These are phyloP conservation scores for Hydrangea macrophylla DNA, from an alignment of 148 eudicot species.

Conservation along the genomic window DNA sequence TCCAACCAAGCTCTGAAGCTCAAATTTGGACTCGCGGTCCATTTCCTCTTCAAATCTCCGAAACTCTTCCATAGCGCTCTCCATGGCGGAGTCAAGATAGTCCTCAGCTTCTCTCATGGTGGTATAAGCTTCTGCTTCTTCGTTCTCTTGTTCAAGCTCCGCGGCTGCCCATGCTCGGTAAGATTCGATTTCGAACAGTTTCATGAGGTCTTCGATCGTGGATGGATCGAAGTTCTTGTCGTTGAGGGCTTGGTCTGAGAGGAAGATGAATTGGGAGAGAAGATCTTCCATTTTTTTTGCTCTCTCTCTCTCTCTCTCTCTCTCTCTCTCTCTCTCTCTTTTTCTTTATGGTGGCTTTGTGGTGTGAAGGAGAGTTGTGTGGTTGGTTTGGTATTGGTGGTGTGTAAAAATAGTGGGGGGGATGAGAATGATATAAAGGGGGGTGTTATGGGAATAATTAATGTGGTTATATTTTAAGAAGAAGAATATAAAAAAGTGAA, in stretches of 20 bases:
- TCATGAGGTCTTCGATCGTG: constrained; percentile 58
- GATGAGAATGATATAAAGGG: neutral
- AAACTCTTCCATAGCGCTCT: constrained; percentile 72
- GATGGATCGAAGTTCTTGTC: constrained; percentile 73
- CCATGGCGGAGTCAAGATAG: constrained; percentile 61
- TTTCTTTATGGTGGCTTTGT: neutral
- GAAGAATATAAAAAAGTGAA: neutral
- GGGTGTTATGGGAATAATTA: neutral
- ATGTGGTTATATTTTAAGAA: neutral
- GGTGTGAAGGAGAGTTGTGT: neutral
- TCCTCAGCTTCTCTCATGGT: constrained; percentile 50
- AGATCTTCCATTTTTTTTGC: constrained; percentile 65
- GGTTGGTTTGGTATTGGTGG: neutral
- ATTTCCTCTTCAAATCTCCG: constrained; percentile 53
- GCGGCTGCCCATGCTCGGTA: constrained; percentile 76
- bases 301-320: too few species aligned
- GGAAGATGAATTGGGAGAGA: constrained; percentile 48
- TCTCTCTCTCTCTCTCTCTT: too few species aligned
- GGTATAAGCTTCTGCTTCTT: constrained; percentile 32
- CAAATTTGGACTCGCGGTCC: constrained; percentile 33
- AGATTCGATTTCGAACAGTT: constrained; percentile 71
- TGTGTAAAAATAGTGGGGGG: neutral
- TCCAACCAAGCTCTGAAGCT: constrained; percentile 38
- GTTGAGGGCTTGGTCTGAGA: constrained; percentile 51
- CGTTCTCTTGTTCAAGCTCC: constrained; percentile 44